Percentiles rank a stretch among this genome's conserved stretches.
These are phyloP conservation scores for Glarea lozoyensis DNA, from an alignment of 495 filamentous ascomycete genomes.

Conservation along the genomic window DNA sequence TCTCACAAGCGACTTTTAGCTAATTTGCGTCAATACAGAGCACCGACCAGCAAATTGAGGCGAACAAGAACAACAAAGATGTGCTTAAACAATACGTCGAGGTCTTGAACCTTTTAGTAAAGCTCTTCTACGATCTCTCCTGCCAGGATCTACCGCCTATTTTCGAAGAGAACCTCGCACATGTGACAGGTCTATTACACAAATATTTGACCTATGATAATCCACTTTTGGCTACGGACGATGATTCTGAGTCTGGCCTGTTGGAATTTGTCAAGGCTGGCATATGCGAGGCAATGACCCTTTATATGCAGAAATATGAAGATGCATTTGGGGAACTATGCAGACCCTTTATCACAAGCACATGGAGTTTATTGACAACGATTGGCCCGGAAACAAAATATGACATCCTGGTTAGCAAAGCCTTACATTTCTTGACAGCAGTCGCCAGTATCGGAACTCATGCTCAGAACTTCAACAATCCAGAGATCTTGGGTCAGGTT, in stretches of 20 bases:
- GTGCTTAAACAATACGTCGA: slow-evolving; percentile 66
- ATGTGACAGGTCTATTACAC: slow-evolving; percentile 70
- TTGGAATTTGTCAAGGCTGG: slow-evolving; percentile 82
- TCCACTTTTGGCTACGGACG: slow-evolving; percentile 65
- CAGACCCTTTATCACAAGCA: slow-evolving; percentile 72
- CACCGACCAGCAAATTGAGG: slow-evolving; percentile 67
- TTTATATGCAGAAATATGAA: slow-evolving; percentile 88
- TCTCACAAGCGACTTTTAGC: slow-evolving; percentile 10
- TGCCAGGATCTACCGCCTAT: slow-evolving; percentile 92
- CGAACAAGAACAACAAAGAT: slow-evolving; percentile 63
- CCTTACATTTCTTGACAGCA: slow-evolving; percentile 86
- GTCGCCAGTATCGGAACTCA: slow-evolving; percentile 68
- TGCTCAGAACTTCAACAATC: slow-evolving; percentile 76
- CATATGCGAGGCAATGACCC: slow-evolving; percentile 78
- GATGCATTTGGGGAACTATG: slow-evolving; percentile 79
- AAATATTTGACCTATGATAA: slow-evolving; percentile 93
- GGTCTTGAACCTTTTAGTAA: slow-evolving; percentile 76
- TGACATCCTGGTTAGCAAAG: slow-evolving; percentile 91
- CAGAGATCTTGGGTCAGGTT: slow-evolving; percentile 65
- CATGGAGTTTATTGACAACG: slow-evolving; percentile 83
- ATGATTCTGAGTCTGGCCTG: slow-evolving; percentile 77
- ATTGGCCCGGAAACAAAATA: slow-evolving; percentile 84
- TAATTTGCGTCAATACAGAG: slow-evolving; percentile 42
- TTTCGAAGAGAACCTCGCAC: slow-evolving; percentile 67
- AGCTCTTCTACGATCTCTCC: slow-evolving; percentile 90